Conservation (phyloP, 2,329 filamentous ascomycete species). For the Alternaria arborescens region DNA sequence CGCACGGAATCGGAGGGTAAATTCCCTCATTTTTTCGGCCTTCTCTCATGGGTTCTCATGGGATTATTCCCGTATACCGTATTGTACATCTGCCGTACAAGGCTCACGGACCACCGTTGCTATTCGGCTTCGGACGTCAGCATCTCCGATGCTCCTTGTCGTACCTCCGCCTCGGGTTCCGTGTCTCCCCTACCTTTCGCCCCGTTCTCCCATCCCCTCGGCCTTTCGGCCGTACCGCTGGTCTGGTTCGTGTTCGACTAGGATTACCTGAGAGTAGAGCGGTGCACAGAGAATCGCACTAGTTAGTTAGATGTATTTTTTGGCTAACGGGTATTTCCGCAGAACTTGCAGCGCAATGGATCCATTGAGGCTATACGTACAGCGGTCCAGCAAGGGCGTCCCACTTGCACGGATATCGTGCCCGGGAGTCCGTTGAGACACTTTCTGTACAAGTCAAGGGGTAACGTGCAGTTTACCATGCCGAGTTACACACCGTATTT, state of each 20-base stretch:
- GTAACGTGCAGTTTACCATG: constrained; percentile 96
- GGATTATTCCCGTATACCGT: neutral
- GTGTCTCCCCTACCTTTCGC: neutral
- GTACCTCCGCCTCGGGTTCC: neutral
- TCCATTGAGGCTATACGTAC: constrained; percentile 77
- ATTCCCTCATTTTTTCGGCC: neutral
- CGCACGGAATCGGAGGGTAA: constrained; percentile 7
- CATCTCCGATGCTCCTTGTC: constrained; percentile 7
- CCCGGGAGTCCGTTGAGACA: constrained; percentile 84
- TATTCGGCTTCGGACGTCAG: constrained; percentile 9
- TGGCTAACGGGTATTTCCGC: constrained; percentile 19
- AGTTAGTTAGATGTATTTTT: neutral
- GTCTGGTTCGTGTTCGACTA: neutral
- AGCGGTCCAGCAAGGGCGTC: constrained; percentile 76
- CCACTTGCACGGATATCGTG: constrained; percentile 75
- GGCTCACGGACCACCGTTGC: constrained; percentile 1
- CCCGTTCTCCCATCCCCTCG: neutral
- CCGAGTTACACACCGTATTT: constrained; percentile 79
- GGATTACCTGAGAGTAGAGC: neutral
- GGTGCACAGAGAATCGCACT: neutral
- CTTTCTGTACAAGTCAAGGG: constrained; percentile 93
- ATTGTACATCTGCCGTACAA: constrained; percentile 5
- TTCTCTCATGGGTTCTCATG: constrained; percentile 4
- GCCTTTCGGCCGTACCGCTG: neutral
- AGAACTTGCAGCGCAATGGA: constrained; percentile 71